phyloP scores from a whole-genome alignment of 345 rosid genomes.

The Carallia pectinifolia region DNA sequence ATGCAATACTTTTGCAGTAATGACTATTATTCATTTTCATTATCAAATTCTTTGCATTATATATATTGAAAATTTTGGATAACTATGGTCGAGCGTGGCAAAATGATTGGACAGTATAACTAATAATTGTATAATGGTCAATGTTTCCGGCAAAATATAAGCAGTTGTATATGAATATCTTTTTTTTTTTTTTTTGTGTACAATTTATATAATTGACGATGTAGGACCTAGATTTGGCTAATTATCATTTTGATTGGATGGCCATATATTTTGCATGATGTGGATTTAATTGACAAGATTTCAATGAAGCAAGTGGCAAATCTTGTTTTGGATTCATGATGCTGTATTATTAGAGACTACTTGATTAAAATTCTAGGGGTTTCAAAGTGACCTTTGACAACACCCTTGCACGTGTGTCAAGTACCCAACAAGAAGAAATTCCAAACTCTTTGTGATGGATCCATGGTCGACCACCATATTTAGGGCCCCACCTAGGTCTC shows the following conservation, averaged over 20 bases:
- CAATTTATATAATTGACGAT: not conserved
- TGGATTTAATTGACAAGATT: conserved; percentile 13
- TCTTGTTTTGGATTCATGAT: conserved; percentile 11
- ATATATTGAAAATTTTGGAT: not conserved
- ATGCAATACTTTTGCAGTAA: no score
- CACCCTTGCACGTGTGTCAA: conserved; percentile 21
- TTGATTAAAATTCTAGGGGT: no score
- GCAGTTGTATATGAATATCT: no score
- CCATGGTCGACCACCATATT: not conserved
- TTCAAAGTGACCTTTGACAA: not conserved
- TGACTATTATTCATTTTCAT: no score
- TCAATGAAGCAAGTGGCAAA: not conserved
- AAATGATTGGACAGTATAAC: not conserved
- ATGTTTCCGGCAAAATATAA: no score
- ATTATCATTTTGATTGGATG: conserved; percentile 6
- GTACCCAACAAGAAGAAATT: not conserved
- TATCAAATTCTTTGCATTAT: not conserved
- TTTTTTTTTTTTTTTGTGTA: no score
- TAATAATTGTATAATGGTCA: no score
- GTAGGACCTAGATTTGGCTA: conserved; percentile 20
- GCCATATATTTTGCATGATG: not conserved
- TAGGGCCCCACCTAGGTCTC: conserved; percentile 8
- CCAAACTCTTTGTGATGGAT: not conserved
- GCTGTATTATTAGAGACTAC: not conserved
- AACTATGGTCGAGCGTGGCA: not conserved